Base-by-base conservation (phyloP, 2,329 filamentous ascomycete genomes). In the Alternaria metachromatica region DNA sequence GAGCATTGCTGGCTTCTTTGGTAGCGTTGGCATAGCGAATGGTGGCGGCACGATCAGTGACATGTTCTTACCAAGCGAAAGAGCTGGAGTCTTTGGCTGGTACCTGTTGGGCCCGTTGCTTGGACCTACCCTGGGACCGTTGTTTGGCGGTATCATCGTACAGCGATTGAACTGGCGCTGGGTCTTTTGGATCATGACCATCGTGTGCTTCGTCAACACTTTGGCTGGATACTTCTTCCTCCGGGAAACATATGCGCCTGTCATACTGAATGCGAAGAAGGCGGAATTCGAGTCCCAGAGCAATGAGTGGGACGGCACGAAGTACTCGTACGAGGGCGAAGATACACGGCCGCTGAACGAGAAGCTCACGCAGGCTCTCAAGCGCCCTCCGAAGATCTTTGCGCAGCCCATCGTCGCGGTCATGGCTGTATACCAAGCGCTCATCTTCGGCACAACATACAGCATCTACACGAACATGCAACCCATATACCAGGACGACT, bases 21-120 rank as follows among this genome's bases (percentile, higher is more conserved):
- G 84, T 2, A 83, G 80, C 64, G 81, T 86, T 0, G 83, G 82
- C 0, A 82, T 85, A 50, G 82, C 84, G 0, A 85, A 84, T 70
- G 85, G 85, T 2, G 84, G 84, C 7, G 84, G 84, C 2, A 85
- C 82, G 0, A 83, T 86, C n/a, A 80, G 76, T 51, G 85, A 86
- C 57, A 86, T 86, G 83, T 86, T 85, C 59, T 67, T 78, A 23
- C 81, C 83, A 0, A 78, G 72, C 23, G 77, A 85, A 62, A 73
- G 84, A 63, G 84, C 83, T 10, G 79, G 80, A 5, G 78, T 85
- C 0, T 83, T 83, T 62, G 82, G 82, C 3, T 83, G 80, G 80
- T 84, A 84, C 64, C 68, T 83, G 1, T 70, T 84, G 1, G 82
- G 81, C 0, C 82, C 80, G 0, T 58, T 85, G 4, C 77, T 85